phyloP scores from a whole-genome alignment of 2,329 filamentous ascomycete genomes.

The Penicillium sp. region DNA sequence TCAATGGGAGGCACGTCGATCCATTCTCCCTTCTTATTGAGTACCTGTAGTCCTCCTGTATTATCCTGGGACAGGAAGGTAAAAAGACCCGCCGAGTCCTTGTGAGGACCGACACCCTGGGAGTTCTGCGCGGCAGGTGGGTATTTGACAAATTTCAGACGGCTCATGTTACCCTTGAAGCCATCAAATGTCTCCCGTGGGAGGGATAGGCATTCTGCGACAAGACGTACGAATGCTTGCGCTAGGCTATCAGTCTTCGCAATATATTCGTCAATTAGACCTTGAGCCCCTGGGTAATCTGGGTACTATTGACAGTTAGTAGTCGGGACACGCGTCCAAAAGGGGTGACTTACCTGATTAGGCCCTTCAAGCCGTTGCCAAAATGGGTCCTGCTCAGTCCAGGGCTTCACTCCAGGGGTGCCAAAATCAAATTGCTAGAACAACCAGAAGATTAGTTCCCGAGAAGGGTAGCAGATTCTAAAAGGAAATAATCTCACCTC shows the following conservation, averaged over 20 bases:
- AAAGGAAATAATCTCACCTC: slow-evolving; percentile 26
- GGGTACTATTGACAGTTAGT: slow-evolving; percentile 25
- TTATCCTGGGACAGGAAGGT: slow-evolving; percentile 45
- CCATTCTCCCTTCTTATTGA: slow-evolving; percentile 49
- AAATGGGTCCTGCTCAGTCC: slow-evolving; percentile 45
- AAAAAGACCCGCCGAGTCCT: slow-evolving; percentile 53
- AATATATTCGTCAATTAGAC: slow-evolving; percentile 53
- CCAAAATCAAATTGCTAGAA: slow-evolving; percentile 48
- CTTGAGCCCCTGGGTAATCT: slow-evolving; percentile 22
- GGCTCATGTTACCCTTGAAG: slow-evolving; percentile 52
- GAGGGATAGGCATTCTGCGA: slow-evolving; percentile 57
- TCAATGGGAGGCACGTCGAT: slow-evolving; percentile 46
- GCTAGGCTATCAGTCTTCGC: slow-evolving; percentile 49
- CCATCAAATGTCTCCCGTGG: slow-evolving; percentile 49
- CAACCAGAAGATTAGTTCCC: background rate
- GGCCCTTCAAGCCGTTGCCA: slow-evolving; percentile 40
- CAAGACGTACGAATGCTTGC: slow-evolving; percentile 54
- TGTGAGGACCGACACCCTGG: slow-evolving; percentile 60
- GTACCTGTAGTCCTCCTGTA: slow-evolving; percentile 48
- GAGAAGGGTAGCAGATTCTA: background rate
- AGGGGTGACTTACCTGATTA: slow-evolving; percentile 24
- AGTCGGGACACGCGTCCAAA: background rate
- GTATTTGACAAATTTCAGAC: slow-evolving; percentile 58
- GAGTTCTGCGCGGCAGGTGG: slow-evolving; percentile 42
- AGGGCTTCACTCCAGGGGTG: slow-evolving; percentile 31